Evolutionary conservation across 2,329 filamentous ascomycete genomes (phyloP), one percentile per base, ranked within the genome.

Genomic region (Pseudocercospora macadamiae): DNA sequence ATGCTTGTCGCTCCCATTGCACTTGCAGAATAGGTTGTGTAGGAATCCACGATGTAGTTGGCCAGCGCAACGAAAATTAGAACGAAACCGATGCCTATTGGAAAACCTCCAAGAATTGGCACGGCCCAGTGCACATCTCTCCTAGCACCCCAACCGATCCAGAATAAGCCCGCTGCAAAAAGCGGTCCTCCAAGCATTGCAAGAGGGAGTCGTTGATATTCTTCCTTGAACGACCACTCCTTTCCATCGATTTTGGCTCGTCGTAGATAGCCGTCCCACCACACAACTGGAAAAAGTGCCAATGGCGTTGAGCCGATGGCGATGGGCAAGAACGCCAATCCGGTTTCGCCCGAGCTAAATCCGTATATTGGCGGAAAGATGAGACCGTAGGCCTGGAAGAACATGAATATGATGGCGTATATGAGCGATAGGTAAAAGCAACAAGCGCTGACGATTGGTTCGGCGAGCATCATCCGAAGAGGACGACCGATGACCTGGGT

Each of bases 361-460:
- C 23, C 18, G 23, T 63, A 64, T 30, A 64, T 63, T 2, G 60
- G 53, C 26, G 39, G 56, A 21, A 58, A 64, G 18, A 64, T 63
- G 25, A 57, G 26, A 2, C 49, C 30, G 30, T 53, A 64, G 3
- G 60, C 57, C 32, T 64, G 62, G n/a, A 64, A 60, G 10, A 63
- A 34, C 32, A 64, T 89, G 77, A 84, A 86, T 54, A 86, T 81
- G 58, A 86, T 79, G 2, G 77, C 81, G 68, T 90, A 92, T 18
- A 74, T 75, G 54, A 77, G 74, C 36, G 85, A 81, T 23, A 91
- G 77, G 21, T 88, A 84, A n/a, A 91, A 78, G 71, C 90, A 91
- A 1, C 82, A 83, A 36, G 86, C 86, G 16, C 85, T 79, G 4
- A 92, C 88, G 51, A 92, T 88, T 44, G 87, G 85, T 70, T 93